These are phyloP conservation scores for Wickerhamiella australiensis DNA, from an alignment of 805 yeast genomes.

Conservation along the genomic window DNA sequence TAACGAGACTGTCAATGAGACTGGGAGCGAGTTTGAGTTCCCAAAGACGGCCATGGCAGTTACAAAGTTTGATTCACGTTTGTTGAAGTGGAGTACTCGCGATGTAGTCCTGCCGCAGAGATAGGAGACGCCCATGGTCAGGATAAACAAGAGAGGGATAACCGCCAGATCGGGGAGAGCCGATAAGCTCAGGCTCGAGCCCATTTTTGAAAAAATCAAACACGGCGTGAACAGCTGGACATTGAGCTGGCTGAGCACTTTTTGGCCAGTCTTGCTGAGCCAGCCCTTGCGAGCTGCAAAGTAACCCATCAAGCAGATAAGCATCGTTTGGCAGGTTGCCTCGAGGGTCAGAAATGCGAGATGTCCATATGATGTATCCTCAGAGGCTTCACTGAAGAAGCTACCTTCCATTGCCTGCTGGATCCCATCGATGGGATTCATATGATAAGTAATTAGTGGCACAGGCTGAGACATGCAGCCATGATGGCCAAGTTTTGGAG, in stretches of 20 bases:
- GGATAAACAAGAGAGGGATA: slow-evolving; percentile 73
- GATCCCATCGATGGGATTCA: slow-evolving; percentile 11
- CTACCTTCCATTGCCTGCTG: not conserved
- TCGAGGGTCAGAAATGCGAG: slow-evolving; percentile 64
- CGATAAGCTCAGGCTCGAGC: slow-evolving; percentile 52
- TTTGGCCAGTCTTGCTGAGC: slow-evolving; percentile 61
- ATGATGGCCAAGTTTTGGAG: too few species aligned
- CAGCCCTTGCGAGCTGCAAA: slow-evolving; percentile 66
- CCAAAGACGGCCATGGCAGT: slow-evolving; percentile 97
- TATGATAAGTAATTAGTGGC: not conserved
- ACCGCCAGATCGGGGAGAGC: slow-evolving; percentile 70
- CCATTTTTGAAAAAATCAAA: slow-evolving; percentile 73
- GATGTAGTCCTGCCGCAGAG: slow-evolving; percentile 48
- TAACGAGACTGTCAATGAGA: slow-evolving; percentile 65
- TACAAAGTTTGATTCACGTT: slow-evolving; percentile 75
- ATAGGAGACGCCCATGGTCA: slow-evolving; percentile 69
- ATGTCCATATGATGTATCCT: slow-evolving; percentile 25
- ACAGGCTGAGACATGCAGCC: not conserved
- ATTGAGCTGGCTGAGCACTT: slow-evolving; percentile 60
- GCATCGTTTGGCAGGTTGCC: slow-evolving; percentile 82
- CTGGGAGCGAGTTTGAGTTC: slow-evolving; percentile 89
- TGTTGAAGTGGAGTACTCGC: slow-evolving; percentile 44
- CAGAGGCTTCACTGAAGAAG: not conserved
- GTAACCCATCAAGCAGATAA: slow-evolving; percentile 77
- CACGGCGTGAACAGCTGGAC: slow-evolving; percentile 94